These are phyloP conservation scores for Cenchrus purpureus DNA, from an alignment of 176 grass and related monocot genomes.

Conservation along the genomic window DNA sequence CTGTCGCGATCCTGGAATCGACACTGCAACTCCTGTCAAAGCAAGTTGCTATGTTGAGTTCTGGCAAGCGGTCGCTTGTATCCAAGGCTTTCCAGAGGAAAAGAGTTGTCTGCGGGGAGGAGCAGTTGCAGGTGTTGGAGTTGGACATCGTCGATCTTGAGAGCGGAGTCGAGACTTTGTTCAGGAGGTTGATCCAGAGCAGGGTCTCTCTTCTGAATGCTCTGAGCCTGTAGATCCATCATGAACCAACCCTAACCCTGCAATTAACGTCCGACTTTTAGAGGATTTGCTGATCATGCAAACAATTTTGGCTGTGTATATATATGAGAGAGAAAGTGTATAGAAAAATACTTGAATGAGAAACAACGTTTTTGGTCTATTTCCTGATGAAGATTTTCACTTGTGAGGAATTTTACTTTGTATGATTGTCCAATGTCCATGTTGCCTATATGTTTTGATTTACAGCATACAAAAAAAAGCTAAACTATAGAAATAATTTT, in stretches of 20 bases:
- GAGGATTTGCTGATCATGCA: background rate
- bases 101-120: constrained; percentile 2
- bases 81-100: constrained; percentile 18
- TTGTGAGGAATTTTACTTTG: background rate
- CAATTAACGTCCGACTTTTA: constrained; percentile 19
- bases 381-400: background rate
- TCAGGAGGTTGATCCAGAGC: constrained; percentile 38
- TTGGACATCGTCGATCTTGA: constrained; percentile 34
- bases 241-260: background rate
- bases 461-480: background rate
- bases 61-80: constrained; percentile 23
- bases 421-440: background rate
- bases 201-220: constrained; percentile 46
- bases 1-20: background rate
- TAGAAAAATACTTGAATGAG: background rate
- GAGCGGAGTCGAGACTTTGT: constrained; percentile 34
- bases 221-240: constrained; percentile 40
- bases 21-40: background rate
- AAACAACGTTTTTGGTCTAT: background rate
- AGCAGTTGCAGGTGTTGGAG: constrained; percentile 31
- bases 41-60: background rate
- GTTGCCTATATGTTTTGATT: background rate
- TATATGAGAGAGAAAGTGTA: background rate
- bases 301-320: constrained; percentile 1
- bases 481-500: background rate